These are phyloP conservation scores for Amanita pallidorosea DNA, from an alignment of 768 basidiomycete species.

Conservation along the genomic window DNA sequence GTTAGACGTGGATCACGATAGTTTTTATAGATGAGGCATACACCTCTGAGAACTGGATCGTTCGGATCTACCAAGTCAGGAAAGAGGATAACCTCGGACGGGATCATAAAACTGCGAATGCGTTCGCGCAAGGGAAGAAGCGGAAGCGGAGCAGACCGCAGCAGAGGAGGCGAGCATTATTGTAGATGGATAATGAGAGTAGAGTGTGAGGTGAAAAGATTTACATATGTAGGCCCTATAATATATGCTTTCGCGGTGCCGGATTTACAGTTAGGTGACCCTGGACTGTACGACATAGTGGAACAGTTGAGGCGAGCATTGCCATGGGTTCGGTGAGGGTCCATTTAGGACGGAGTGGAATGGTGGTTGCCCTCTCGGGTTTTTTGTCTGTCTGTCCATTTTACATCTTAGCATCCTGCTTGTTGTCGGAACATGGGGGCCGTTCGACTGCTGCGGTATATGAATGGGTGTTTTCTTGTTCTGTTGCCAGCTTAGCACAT, in stretches of 20 bases:
- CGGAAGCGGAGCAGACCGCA: conserved; percentile 69
- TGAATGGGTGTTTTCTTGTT: no score
- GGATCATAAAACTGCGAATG: conserved; percentile 79
- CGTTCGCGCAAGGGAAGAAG: conserved; percentile 83
- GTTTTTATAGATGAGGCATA: conserved; percentile 77
- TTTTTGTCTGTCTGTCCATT: no score
- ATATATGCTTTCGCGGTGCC: not conserved
- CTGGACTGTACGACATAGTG: no score
- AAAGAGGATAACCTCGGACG: conserved; percentile 88
- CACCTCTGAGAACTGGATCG: conserved; percentile 99
- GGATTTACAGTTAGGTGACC: no score
- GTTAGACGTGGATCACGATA: not conserved
- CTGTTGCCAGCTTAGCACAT: no score
- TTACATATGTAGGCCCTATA: not conserved
- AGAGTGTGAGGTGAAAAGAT: not conserved
- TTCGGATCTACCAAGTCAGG: conserved; percentile 92
- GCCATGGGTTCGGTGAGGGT: no score
- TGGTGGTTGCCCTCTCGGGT: no score
- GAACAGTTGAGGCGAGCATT: no score
- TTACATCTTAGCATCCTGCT: no score
- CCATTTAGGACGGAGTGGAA: no score
- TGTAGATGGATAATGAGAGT: not conserved
- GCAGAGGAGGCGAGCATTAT: not conserved
- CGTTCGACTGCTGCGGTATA: no score
- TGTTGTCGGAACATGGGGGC: no score